Evolutionary conservation across 768 basidiomycete species (phyloP).

Genomic region (Symmetrospora coprosmae): DNA sequence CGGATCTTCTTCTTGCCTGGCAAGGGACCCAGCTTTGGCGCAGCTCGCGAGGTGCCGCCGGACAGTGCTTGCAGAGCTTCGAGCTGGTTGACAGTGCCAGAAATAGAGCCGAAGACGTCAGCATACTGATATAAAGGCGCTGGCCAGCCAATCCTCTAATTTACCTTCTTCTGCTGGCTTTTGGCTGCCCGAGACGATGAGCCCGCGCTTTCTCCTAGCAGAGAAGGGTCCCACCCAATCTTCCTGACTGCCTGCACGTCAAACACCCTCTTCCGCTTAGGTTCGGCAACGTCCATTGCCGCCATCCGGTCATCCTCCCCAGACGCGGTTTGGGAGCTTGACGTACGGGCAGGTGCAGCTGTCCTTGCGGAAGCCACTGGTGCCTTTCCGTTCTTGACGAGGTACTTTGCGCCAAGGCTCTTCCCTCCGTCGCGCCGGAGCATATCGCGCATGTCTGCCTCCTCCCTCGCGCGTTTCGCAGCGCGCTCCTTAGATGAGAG

Average conservation of each 20-base stretch:
- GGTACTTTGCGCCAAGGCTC: slow-evolving; percentile 18
- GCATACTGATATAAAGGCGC: not conserved
- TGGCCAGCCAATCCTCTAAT: not conserved
- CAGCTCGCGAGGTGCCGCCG: not conserved
- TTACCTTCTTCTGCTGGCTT: not conserved
- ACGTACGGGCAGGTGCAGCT: too few species aligned
- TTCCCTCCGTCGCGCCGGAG: slow-evolving; percentile 12
- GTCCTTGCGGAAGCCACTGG: too few species aligned
- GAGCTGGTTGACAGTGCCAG: too few species aligned
- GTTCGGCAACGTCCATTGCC: too few species aligned
- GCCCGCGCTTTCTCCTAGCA: not conserved
- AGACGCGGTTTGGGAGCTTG: too few species aligned
- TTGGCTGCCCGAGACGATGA: not conserved
- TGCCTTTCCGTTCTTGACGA: not conserved
- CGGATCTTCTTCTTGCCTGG: not conserved
- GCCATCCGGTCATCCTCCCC: too few species aligned
- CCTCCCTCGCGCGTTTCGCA: slow-evolving; percentile 1
- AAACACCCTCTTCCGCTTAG: slow-evolving; percentile 9
- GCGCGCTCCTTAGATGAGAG: not conserved
- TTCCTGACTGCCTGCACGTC: not conserved
- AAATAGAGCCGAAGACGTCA: not conserved
- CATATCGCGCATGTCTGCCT: not conserved
- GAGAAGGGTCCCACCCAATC: slow-evolving; percentile 14
- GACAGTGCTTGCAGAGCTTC: not conserved
- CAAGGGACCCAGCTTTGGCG: slow-evolving; percentile 9